Conservation (phyloP, 2,329 filamentous ascomycete genomes). For the Ophiocordyceps camponoti-floridani region DNA sequence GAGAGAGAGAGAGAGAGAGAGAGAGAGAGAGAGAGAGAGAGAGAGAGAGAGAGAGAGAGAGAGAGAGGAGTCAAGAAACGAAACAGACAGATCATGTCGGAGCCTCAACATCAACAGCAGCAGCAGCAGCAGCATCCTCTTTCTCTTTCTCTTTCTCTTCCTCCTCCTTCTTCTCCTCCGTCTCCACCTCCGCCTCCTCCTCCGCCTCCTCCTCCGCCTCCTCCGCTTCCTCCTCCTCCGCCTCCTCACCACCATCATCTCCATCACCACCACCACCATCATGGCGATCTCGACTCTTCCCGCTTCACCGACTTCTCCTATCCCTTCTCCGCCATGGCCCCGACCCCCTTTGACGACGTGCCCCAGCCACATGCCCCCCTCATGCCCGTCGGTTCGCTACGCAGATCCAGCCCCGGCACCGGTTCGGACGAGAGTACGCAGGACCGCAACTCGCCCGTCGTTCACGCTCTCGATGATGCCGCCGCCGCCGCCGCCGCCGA, state of each 20-base stretch:
- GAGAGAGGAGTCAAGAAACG: neutral
- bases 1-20: neutral
- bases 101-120: neutral
- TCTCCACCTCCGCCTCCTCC: too few species aligned
- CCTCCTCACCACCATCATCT: constrained; percentile 8
- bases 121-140: neutral
- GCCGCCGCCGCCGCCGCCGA: constrained; percentile 28
- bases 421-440: constrained; percentile 25
- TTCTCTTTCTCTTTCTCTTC: neutral
- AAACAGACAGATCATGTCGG: neutral
- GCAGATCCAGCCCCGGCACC: constrained; percentile 15
- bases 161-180: neutral
- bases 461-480: constrained; percentile 30
- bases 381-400: constrained; percentile 2
- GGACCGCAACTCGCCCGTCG: constrained; percentile 22
- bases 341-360: constrained; percentile 15
- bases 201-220: constrained; percentile 6
- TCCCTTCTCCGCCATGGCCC: constrained; percentile 19
- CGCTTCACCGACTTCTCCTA: constrained; percentile 37
- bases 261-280: constrained; percentile 5
- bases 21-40: neutral
- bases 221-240: constrained; percentile 3
- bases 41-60: neutral
- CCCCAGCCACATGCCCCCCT: constrained; percentile 10
- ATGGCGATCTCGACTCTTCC: constrained; percentile 15